Percentiles rank a stretch among this genome's conserved stretches.
Evolutionary conservation across 2,329 filamentous ascomycete species (phyloP).

Genomic region (Ophiocordyceps polyrhachis-furcata): DNA sequence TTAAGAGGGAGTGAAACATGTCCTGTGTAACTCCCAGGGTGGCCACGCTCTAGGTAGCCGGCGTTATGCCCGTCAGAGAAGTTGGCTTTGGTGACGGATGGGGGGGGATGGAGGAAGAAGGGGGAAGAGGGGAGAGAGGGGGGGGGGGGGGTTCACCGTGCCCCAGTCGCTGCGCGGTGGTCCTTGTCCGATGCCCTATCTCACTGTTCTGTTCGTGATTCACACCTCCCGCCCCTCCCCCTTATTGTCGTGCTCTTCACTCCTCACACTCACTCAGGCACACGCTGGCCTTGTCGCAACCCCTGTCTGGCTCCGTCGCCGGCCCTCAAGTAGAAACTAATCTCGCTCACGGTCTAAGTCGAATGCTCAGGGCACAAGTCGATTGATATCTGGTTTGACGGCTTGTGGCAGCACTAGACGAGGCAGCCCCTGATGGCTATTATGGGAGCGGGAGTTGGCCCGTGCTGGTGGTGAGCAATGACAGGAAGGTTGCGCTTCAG

Average conservation of each 20-base stretch:
- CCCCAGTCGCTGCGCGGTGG: not conserved
- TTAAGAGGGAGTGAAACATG: conserved; percentile 8
- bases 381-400: not conserved
- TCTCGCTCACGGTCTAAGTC: not conserved
- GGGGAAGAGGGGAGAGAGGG: not conserved
- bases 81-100: not conserved
- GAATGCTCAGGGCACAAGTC: not conserved
- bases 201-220: not conserved
- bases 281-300: not conserved
- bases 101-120: not conserved
- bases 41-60: conserved; percentile 1
- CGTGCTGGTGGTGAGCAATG: not conserved
- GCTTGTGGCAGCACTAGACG: not conserved
- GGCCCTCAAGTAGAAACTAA: no score
- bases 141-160: not conserved
- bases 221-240: not conserved
- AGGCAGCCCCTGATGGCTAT: not conserved
- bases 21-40: conserved; percentile 8
- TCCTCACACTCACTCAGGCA: not conserved
- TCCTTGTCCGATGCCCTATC: not conserved
- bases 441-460: not conserved
- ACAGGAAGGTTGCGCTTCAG: not conserved
- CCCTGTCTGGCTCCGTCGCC: not conserved
- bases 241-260: not conserved
- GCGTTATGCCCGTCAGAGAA: conserved; percentile 1